Conservation (phyloP, 2,329 filamentous ascomycete genomes). For the Xylaria sp. region DNA sequence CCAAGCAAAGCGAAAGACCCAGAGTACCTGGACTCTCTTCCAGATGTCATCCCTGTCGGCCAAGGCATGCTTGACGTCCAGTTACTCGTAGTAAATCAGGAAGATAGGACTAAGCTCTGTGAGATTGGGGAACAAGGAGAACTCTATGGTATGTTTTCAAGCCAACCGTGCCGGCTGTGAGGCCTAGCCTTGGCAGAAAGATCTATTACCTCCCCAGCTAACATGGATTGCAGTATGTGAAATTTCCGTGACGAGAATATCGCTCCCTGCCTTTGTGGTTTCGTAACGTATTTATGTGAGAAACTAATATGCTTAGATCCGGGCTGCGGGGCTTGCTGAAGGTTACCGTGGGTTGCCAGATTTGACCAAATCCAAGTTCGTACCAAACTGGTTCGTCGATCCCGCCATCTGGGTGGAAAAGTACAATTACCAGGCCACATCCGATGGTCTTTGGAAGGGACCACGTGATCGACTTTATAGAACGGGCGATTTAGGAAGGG, state of each 20-base stretch:
- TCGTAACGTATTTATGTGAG: too few relatives aligned
- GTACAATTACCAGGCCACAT: constrained; percentile 58
- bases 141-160: too few relatives aligned
- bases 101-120: constrained; percentile 70
- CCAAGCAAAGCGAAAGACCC: constrained; percentile 69
- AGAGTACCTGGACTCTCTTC: constrained; percentile 48
- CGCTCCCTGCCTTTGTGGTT: too few relatives aligned
- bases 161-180: too few relatives aligned
- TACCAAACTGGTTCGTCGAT: constrained; percentile 86
- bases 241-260: too few relatives aligned
- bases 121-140: constrained; percentile 82
- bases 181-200: too few relatives aligned
- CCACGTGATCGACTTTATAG: constrained; percentile 86
- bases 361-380: constrained; percentile 64
- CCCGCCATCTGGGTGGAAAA: constrained; percentile 69
- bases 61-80: constrained; percentile 89
- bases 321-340: constrained; percentile 59
- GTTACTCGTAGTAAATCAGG: constrained; percentile 79
- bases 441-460: constrained; percentile 80
- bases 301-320: too few relatives aligned
- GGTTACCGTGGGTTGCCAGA: constrained; percentile 68
- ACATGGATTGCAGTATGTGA: too few relatives aligned
- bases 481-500: constrained; percentile 80
- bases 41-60: constrained; percentile 80
- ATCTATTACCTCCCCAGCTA: too few relatives aligned